phyloP scores from a whole-genome alignment of 208 protist species.

The Zelonia costaricensis region DNA sequence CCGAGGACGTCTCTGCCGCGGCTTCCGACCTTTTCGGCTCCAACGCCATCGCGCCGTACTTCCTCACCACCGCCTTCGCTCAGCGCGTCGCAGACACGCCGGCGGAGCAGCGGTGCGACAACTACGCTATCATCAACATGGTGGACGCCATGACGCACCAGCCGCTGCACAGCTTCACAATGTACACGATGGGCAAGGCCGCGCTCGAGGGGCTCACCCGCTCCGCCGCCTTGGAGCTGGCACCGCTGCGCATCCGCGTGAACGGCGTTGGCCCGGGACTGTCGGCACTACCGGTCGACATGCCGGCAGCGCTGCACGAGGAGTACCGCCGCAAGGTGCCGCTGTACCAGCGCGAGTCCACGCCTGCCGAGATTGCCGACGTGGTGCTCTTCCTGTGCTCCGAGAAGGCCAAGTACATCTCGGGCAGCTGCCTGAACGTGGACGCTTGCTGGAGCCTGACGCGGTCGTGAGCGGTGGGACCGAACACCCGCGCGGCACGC shows the following conservation, averaged over 20 bases:
- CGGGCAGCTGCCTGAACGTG: conserved; percentile 62
- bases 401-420: conserved; percentile 62
- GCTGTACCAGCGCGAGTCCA: conserved; percentile 57
- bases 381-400: conserved; percentile 68
- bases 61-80: conserved; percentile 58
- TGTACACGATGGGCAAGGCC: conserved; percentile 83
- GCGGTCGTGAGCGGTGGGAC: conserved; percentile 26
- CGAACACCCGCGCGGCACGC: no score
- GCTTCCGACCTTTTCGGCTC: conserved; percentile 61
- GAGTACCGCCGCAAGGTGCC: conserved; percentile 58
- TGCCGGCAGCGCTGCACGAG: conserved; percentile 36
- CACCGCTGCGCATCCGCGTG: conserved; percentile 60
- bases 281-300: conserved; percentile 42
- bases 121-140: conserved; percentile 64
- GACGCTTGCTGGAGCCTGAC: conserved; percentile 76
- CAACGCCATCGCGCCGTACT: conserved; percentile 75
- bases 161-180: conserved; percentile 55
- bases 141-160: conserved; percentile 67
- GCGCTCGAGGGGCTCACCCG: conserved; percentile 70
- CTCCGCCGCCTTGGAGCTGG: conserved; percentile 71
- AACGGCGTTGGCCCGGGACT: conserved; percentile 72
- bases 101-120: conserved; percentile 15
- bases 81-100: conserved; percentile 19
- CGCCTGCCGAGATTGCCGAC: conserved; percentile 50
- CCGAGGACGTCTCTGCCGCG: conserved; percentile 21